Evolutionary conservation across 2,329 filamentous ascomycete species (phyloP).

Genomic region (Monascus ruber): DNA sequence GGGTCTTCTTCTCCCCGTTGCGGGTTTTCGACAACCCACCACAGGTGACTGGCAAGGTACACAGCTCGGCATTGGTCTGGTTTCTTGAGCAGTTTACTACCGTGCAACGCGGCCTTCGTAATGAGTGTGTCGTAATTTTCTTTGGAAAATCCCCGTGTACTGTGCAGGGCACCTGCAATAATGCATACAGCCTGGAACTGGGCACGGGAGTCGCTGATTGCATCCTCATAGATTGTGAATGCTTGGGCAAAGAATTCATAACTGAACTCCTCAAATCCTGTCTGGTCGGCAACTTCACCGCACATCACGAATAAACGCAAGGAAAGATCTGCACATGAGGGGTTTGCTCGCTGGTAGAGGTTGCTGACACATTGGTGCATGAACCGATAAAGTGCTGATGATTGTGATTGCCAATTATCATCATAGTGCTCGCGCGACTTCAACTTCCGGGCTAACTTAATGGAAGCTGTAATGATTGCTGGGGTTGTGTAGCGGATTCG

Average conservation of each 20-base stretch:
- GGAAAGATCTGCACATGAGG: constrained; percentile 73
- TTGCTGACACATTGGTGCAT: constrained; percentile 80
- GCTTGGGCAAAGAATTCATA: constrained; percentile 98
- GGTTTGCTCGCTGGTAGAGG: constrained; percentile 74
- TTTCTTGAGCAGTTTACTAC: constrained; percentile 93
- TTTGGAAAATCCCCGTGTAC: constrained; percentile 79
- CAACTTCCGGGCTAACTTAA: constrained; percentile 79
- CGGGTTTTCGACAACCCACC: constrained; percentile 86
- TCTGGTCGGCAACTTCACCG: constrained; percentile 85
- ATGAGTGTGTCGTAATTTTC: constrained; percentile 99
- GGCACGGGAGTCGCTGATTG: constrained; percentile 86
- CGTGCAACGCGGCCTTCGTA: constrained; percentile 92
- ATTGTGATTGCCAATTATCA: constrained; percentile 61
- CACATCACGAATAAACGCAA: constrained; percentile 83
- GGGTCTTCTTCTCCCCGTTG: constrained; percentile 70
- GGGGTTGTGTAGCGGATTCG: constrained; percentile 93
- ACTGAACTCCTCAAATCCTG: constrained; percentile 84
- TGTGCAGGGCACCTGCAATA: constrained; percentile 78
- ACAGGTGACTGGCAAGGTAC: constrained; percentile 90
- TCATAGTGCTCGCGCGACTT: constrained; percentile 84
- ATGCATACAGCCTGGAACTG: constrained; percentile 98
- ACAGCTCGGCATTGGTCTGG: constrained; percentile 96
- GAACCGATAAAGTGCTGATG: constrained; percentile 84
- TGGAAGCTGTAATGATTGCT: constrained; percentile 75
- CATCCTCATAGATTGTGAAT: constrained; percentile 95